Evolutionary conservation across 2,329 filamentous ascomycete species (phyloP), one percentile per base, ranked within the genome.

Genomic region (Colletotrichum sp.): DNA sequence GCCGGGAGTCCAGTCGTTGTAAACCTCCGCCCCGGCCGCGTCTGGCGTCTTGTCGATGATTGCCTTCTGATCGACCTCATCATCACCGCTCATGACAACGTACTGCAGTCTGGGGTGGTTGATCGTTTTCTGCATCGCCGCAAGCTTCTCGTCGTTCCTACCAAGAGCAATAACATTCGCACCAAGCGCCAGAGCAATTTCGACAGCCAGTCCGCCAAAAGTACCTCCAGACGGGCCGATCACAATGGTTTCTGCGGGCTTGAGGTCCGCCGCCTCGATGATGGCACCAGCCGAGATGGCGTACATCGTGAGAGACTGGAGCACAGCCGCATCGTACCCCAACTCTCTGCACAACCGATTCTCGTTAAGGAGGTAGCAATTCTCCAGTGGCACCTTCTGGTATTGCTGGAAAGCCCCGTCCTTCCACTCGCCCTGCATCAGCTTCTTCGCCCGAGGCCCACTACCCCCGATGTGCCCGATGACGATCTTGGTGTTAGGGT

Each of bases 161-260:
- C 89, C 88, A 76, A 90, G 83, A 0, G 90, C 89, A 39, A 92
- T 86, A 2, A 91, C 89, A 9, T 82, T 84, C 2, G 88, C 89
- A 0, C 89, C 90, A 80, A 91, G 85, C 0, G 89, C 87, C 1
- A 88, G 73, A 0, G 89, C 89, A 5, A 89, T 81, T 8, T 85
- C 78, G 0, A 90, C 89, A 0, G 84, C 89, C 0, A 86, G 87
- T 7, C 88, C 86, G 0, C 89, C 86, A 77, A 87, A 91, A 0
- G 79, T 78, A 0, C 90, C 90, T 0, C 89, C 90, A 1, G 89
- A 89, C 0, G 90, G 89, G 16, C 81, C 81, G 0, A 91, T 80
- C 36, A 91, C 81, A 26, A 91, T 82, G 0, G 85, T 89, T 75
- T 91, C 87, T 4, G 89, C 88, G 2, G 87, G 79, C 68, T 85